A percentile compares a stretch with the other conserved stretches of the same genome.
These are phyloP conservation scores for Akebia trifoliata DNA, from an alignment of 164 flowering plant species.

Conservation along the genomic window DNA sequence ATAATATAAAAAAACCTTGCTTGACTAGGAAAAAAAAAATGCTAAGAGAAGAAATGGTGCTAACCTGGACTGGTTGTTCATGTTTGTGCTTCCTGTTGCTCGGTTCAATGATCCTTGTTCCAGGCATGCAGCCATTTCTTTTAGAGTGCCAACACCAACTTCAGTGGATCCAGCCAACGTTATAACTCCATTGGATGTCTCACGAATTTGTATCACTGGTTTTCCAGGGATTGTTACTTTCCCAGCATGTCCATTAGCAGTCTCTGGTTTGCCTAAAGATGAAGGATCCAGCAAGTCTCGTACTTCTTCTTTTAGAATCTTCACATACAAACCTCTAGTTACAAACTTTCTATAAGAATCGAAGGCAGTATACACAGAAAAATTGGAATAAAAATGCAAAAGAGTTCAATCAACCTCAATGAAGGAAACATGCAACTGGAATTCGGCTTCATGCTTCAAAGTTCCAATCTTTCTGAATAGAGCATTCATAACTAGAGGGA, in stretches of 20 bases:
- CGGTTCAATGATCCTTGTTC: slow-evolving; percentile 94
- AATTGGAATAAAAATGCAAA: not conserved
- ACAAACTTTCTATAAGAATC: slow-evolving; percentile 11
- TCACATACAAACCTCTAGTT: slow-evolving; percentile 23
- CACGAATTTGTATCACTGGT: slow-evolving; percentile 96
- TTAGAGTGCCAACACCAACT: slow-evolving; percentile 63
- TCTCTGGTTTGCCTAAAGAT: slow-evolving; percentile 53
- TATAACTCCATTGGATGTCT: slow-evolving; percentile 90
- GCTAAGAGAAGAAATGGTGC: not conserved
- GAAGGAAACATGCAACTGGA: slow-evolving; percentile 91
- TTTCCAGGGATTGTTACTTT: slow-evolving; percentile 72
- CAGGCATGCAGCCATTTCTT: slow-evolving; percentile 92
- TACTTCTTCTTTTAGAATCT: slow-evolving; percentile 99
- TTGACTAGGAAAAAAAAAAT: not conserved
- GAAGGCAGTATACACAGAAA: not conserved
- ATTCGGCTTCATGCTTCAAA: slow-evolving; percentile 72
- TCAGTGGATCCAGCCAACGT: slow-evolving; percentile 96
- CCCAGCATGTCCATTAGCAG: slow-evolving; percentile 53
- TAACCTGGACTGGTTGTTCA: slow-evolving; percentile 98
- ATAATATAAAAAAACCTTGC: too few relatives aligned
- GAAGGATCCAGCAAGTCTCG: slow-evolving; percentile 81
- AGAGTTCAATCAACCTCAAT: slow-evolving; percentile 64
- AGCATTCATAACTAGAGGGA: slow-evolving; percentile 85
- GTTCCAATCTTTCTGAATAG: slow-evolving; percentile 77
- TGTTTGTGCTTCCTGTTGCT: slow-evolving; percentile 98